A percentile compares a stretch with the other conserved stretches of the same genome.
These are phyloP conservation scores for Chlamydomonas sp. DNA, from an alignment of 139 green algal genomes.

Conservation along the genomic window DNA sequence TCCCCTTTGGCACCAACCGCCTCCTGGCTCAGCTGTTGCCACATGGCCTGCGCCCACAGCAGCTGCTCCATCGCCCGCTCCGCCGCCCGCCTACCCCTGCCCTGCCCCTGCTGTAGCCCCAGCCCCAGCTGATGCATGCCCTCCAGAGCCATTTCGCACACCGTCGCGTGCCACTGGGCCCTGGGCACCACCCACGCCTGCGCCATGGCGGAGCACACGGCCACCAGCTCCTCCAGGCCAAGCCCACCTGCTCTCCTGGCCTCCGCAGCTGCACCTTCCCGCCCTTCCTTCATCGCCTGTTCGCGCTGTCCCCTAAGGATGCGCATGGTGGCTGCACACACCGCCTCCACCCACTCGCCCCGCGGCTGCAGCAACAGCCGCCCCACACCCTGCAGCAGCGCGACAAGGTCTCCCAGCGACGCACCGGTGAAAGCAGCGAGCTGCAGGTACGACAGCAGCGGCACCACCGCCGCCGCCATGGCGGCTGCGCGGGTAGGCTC, in stretches of 20 bases:
- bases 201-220: constrained; percentile 3
- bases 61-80: constrained; percentile 21
- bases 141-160: neutral
- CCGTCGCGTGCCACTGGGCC: neutral
- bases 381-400: neutral
- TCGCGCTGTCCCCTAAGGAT: neutral
- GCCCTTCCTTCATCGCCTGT: neutral
- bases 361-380: constrained; percentile 4
- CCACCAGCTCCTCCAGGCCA: neutral
- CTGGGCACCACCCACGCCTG: neutral
- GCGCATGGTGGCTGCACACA: constrained; percentile 5
- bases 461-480: neutral
- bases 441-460: constrained; percentile 10
- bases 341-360: neutral
- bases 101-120: neutral
- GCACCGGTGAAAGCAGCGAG: neutral
- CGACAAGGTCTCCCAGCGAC: neutral
- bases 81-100: neutral
- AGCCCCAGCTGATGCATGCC: neutral
- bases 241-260: too few relatives aligned
- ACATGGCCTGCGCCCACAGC: constrained; percentile 10
- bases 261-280: neutral
- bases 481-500: neutral
- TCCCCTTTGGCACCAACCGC: neutral
- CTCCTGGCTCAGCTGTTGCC: neutral